Percentiles rank a stretch among this genome's conserved stretches.
These are phyloP conservation scores for Globisporangium okanoganense DNA, from an alignment of 352 stramenopile species.

Conservation along the genomic window DNA sequence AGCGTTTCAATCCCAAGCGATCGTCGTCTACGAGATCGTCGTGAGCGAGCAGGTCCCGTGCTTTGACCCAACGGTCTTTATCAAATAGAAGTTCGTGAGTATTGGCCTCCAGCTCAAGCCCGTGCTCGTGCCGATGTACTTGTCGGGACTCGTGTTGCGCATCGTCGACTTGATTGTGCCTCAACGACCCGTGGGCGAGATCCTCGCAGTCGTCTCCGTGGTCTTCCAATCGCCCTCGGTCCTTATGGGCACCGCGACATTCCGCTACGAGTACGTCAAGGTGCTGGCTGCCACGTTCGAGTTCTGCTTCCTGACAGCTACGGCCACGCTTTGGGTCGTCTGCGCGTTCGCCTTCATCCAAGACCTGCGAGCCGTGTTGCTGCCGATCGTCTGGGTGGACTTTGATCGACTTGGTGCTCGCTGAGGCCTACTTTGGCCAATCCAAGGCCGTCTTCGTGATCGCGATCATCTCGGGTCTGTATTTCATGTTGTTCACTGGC, in stretches of 20 bases:
- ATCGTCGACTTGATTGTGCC: not conserved
- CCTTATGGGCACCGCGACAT: not conserved
- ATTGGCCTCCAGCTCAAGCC: not conserved
- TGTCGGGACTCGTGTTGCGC: not conserved
- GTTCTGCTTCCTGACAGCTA: not conserved
- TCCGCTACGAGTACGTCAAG: conserved; percentile 1
- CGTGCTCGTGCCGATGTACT: not conserved
- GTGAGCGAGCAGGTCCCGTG: conserved; percentile 6
- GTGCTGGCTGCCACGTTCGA: conserved; percentile 6
- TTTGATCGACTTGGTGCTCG: conserved; percentile 3
- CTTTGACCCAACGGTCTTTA: conserved; percentile 1
- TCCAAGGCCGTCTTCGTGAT: not conserved
- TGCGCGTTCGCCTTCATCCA: not conserved
- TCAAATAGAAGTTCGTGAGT: conserved; percentile 2
- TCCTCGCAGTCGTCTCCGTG: not conserved
- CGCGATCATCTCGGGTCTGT: not conserved
- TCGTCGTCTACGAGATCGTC: conserved; percentile 6
- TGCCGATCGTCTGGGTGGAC: conserved; percentile 7
- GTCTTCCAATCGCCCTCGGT: not conserved
- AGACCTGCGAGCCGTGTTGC: not conserved
- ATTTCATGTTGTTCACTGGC: not conserved
- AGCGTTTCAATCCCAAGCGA: too few relatives aligned
- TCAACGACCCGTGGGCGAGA: not conserved
- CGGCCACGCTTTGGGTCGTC: not conserved
- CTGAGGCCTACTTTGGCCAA: not conserved